Evolutionary conservation across 352 stramenopile species (phyloP).

Genomic region (Elongisporangium anandrum): DNA sequence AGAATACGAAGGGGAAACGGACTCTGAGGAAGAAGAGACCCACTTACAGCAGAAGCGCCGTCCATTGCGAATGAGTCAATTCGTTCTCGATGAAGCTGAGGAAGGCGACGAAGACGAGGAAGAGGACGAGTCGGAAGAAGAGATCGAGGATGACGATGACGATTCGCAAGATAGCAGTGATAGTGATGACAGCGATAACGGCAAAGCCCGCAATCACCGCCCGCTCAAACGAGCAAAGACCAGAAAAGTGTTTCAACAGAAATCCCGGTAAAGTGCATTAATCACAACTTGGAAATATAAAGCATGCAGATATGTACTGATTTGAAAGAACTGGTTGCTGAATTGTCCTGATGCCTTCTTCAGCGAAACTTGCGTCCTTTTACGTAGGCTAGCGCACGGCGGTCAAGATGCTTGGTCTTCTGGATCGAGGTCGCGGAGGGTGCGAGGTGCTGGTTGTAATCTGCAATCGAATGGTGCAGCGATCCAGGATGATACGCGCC

Average conservation of each 20-base stretch:
- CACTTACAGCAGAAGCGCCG: constrained; percentile 14
- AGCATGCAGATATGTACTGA: background rate
- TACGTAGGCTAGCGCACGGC: constrained; percentile 68
- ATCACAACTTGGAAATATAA: background rate
- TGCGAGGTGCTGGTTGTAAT: constrained; percentile 65
- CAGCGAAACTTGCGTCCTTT: constrained; percentile 69
- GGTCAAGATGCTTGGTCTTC: constrained; percentile 77
- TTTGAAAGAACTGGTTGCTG: background rate
- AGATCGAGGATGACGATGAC: constrained; percentile 15
- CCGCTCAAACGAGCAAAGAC: background rate
- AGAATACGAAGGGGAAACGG: constrained; percentile 53
- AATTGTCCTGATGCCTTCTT: too few relatives aligned
- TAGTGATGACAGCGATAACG: background rate
- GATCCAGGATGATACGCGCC: constrained; percentile 45
- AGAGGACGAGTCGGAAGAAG: constrained; percentile 31
- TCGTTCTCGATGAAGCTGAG: constrained; percentile 79
- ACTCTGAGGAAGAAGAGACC: constrained; percentile 57
- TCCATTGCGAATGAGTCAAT: constrained; percentile 34
- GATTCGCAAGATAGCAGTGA: constrained; percentile 2
- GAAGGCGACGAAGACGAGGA: constrained; percentile 57
- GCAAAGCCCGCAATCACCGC: background rate
- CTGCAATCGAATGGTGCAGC: constrained; percentile 69
- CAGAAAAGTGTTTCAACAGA: background rate
- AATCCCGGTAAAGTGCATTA: background rate
- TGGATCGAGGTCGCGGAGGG: constrained; percentile 66